phyloP scores from a whole-genome alignment of 2,329 filamentous ascomycete species.

The Xylaria sp. region DNA sequence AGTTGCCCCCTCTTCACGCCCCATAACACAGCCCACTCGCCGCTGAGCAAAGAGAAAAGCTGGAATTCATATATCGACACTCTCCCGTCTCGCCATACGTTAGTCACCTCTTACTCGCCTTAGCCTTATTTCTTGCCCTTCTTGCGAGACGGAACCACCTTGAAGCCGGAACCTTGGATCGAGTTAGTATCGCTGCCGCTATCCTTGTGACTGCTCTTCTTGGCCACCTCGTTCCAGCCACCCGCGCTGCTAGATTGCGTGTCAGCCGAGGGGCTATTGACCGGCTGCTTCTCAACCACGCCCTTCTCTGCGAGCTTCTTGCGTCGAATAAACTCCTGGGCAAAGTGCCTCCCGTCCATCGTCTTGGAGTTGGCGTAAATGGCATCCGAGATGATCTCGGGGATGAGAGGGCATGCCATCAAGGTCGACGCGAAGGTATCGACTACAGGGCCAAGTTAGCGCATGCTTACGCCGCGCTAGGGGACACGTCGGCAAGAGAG shows the following conservation, averaged over 20 bases:
- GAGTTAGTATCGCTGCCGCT: slow-evolving; percentile 50
- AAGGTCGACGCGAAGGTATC: slow-evolving; percentile 81
- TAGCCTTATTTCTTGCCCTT: slow-evolving; percentile 74
- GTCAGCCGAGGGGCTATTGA: slow-evolving; percentile 53
- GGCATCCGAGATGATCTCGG: slow-evolving; percentile 83
- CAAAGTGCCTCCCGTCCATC: slow-evolving; percentile 91
- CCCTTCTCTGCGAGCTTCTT: slow-evolving; percentile 94
- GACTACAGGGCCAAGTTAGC: slow-evolving; percentile 54
- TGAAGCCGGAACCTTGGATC: slow-evolving; percentile 71
- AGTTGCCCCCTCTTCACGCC: neutral
- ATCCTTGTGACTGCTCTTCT: slow-evolving; percentile 74
- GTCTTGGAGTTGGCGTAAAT: slow-evolving; percentile 87
- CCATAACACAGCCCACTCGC: neutral
- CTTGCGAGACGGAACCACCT: slow-evolving; percentile 91
- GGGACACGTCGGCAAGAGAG: too few relatives aligned
- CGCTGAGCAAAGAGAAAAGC: neutral
- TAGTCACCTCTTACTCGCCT: neutral
- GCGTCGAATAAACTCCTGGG: slow-evolving; percentile 90
- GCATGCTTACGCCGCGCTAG: neutral
- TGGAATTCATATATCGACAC: neutral
- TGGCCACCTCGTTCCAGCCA: slow-evolving; percentile 96
- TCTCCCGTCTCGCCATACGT: neutral
- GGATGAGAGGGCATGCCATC: slow-evolving; percentile 75
- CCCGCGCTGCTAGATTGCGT: slow-evolving; percentile 52
- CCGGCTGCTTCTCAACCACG: slow-evolving; percentile 75